Evolutionary conservation across 2,329 filamentous ascomycete genomes (phyloP).

Genomic region (Calonectria honghensis): DNA sequence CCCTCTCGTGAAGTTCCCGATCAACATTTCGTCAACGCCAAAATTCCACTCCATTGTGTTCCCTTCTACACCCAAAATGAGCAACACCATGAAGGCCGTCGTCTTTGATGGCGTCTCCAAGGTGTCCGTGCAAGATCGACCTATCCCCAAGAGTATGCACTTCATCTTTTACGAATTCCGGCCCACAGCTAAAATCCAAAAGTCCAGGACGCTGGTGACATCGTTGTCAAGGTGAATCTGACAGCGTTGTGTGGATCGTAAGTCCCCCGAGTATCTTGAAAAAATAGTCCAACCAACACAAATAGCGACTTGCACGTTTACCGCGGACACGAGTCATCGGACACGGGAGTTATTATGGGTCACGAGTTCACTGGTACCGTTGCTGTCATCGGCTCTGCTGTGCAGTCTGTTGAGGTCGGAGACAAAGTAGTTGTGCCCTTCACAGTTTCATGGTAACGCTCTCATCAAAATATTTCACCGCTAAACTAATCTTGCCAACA

Average conservation of each 20-base stretch:
- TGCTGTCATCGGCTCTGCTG: constrained; percentile 78
- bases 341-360: constrained; percentile 80
- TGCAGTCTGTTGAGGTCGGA: constrained; percentile 82
- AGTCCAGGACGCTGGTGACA: constrained; percentile 82
- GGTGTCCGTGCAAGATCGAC: constrained; percentile 85
- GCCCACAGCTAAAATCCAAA: background rate
- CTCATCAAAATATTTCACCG: background rate
- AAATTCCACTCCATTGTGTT: background rate
- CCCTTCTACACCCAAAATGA: background rate
- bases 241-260: constrained; percentile 93
- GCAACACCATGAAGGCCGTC: constrained; percentile 87
- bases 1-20: too few species aligned
- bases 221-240: constrained; percentile 88
- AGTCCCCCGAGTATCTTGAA: constrained; percentile 52
- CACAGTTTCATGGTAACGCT: constrained; percentile 81
- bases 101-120: constrained; percentile 88
- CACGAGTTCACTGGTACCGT: constrained; percentile 92
- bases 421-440: constrained; percentile 90
- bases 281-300: background rate
- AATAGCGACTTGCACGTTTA: constrained; percentile 88
- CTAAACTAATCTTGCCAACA: constrained; percentile 38
- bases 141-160: constrained; percentile 77
- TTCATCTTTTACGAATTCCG: background rate
- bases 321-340: constrained; percentile 84
- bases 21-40: background rate